Evolutionary conservation across 2,329 filamentous ascomycete genomes (phyloP), one percentile per base, ranked within the genome.

Genomic region (Trichoderma sp.): DNA sequence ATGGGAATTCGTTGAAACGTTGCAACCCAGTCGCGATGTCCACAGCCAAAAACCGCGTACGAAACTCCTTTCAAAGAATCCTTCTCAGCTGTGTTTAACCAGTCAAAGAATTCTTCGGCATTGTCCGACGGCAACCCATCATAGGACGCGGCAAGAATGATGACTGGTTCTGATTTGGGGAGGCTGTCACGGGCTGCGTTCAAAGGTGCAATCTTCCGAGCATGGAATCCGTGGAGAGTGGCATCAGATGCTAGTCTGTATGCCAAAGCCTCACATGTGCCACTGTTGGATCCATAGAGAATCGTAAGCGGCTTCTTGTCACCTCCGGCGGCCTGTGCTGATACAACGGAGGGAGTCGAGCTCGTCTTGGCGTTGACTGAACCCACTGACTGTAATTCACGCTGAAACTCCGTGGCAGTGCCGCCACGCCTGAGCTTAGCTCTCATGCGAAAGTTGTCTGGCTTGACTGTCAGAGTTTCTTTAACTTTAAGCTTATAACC

Each of bases 71-170:
- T 81, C 3, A 91, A 78, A 76, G 3, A 80, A 73, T 88, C 82
- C 39, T 85, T 81, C 5, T 85, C 83, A 12, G 86, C 79, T 14
- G 76, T 82, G 75, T 88, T 82, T 3, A 93, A 76, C 91, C 91
- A 93, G 5, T 85, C 81, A 43, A 89, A 86, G 76, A 93, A 93
- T 61, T 88, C 84, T 0, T 82, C 84, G 0, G 91, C 91, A 72
- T 94, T 93, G 74, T 92, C 90, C 0, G 91, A 88, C 0, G 91
- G 90, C 67, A 91, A 84, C 1, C 92, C 91, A 76, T 94, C 91
- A 76, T 93, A 94, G 2, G 88, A 90, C 0, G 91, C 86, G 0
- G 88, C 89, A 73, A 94, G 86, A 70, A 93, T 83, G 14, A 92
- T 82, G 0, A 91, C 83, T 0, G 90, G 90, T 15, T 86, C 83